Evolutionary conservation across 345 rosid genomes (phyloP).

Genomic region (Citrus inodora): DNA sequence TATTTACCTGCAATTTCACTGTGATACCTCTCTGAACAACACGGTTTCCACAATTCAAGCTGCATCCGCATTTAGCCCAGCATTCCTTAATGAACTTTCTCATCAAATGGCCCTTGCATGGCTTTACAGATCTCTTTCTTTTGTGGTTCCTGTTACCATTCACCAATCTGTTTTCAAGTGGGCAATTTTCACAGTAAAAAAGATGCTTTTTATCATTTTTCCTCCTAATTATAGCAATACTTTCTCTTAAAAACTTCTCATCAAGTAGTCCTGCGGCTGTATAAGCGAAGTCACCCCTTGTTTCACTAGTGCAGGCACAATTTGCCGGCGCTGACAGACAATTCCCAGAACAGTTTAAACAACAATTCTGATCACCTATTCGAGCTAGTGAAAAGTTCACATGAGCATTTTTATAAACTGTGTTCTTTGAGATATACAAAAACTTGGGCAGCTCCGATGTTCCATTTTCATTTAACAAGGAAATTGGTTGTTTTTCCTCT

Average conservation of each 20-base stretch:
- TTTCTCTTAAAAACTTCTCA: constrained; percentile 19
- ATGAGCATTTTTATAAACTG: constrained; percentile 26
- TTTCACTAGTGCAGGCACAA: constrained; percentile 36
- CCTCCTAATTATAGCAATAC: constrained; percentile 5
- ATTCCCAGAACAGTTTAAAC: constrained; percentile 27
- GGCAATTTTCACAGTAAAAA: constrained; percentile 31
- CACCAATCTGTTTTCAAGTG: constrained; percentile 16
- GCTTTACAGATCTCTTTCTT: constrained; percentile 15
- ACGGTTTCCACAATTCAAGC: constrained; percentile 34
- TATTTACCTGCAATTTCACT: constrained; percentile 33
- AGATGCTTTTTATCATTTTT: constrained; percentile 1
- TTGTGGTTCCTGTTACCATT: not conserved
- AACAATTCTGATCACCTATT: constrained; percentile 25
- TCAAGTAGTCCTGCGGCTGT: constrained; percentile 19
- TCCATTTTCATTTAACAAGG: constrained; percentile 8
- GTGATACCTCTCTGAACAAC: constrained; percentile 40
- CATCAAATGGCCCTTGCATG: constrained; percentile 29
- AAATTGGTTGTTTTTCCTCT: constrained; percentile 17
- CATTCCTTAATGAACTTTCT: constrained; percentile 44
- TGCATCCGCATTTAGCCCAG: constrained; percentile 42
- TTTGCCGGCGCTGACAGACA: constrained; percentile 22
- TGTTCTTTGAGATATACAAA: constrained; percentile 25
- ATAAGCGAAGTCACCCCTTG: constrained; percentile 39
- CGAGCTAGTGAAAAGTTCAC: constrained; percentile 34
- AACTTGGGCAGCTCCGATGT: constrained; percentile 23